Percentiles rank a stretch among this genome's conserved stretches.
Conservation (phyloP, 352 stramenopile species). For the Phytopythium vexans region DNA sequence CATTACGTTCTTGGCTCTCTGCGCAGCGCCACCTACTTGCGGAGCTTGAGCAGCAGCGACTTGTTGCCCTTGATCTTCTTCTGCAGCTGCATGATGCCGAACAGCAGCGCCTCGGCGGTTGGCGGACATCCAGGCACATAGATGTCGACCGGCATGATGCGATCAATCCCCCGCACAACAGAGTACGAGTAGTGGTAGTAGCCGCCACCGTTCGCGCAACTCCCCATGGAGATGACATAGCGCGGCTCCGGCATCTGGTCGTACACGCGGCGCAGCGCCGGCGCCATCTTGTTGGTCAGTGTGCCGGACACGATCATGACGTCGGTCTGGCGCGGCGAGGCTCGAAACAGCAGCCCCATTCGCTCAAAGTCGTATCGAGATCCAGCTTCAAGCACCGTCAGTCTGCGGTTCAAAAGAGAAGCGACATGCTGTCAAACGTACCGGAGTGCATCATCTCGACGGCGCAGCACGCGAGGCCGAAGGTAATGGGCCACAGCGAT, state of each 20-base stretch:
- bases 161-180: conserved; percentile 95
- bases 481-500: conserved; percentile 99
- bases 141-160: conserved; percentile 97
- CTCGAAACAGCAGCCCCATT: conserved; percentile 98
- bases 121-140: conserved; percentile 98
- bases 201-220: conserved; percentile 94
- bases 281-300: conserved; percentile 99
- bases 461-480: conserved; percentile 98
- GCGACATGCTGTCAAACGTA: conserved; percentile 19
- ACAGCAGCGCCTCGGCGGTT: conserved; percentile 96
- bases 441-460: conserved; percentile 99
- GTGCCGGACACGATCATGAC: conserved; percentile 99
- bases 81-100: conserved; percentile 95
- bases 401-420: neutral
- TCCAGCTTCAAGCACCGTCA: conserved; percentile 14
- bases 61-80: conserved; percentile 99
- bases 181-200: conserved; percentile 95
- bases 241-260: conserved; percentile 99
- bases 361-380: conserved; percentile 97
- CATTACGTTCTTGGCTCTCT: too few relatives aligned
- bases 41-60: conserved; percentile 88
- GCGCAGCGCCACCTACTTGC: conserved; percentile 73
- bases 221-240: conserved; percentile 98
- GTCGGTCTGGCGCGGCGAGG: conserved; percentile 93
- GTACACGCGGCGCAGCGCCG: conserved; percentile 94